Conservation (phyloP, 202 grass and related monocot species). For the Panicum virgatum region DNA sequence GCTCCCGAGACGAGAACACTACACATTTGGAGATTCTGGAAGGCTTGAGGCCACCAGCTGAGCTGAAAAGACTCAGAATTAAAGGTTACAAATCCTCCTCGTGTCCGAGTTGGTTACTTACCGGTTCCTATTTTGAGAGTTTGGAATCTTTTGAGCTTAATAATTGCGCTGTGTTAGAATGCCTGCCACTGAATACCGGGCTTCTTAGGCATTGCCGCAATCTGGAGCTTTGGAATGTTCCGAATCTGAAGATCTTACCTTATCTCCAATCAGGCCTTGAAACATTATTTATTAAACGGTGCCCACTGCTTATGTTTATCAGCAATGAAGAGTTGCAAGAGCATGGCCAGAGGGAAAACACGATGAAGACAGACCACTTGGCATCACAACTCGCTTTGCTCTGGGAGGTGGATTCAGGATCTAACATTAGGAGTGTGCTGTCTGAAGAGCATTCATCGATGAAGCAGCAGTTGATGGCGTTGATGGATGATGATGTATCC, state of each 20-base stretch:
- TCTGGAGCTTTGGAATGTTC: rapidly evolving
- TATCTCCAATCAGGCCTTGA: background rate
- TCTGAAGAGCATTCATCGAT: background rate
- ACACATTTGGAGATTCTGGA: slow-evolving; percentile 27
- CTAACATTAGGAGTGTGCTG: background rate
- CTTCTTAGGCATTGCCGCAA: background rate
- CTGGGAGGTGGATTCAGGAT: background rate
- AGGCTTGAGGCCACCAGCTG: background rate
- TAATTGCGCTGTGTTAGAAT: background rate
- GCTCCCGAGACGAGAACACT: background rate
- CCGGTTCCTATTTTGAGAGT: background rate
- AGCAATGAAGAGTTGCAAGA: background rate
- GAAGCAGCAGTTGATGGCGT: background rate
- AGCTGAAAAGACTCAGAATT: rapidly evolving
- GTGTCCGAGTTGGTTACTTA: slow-evolving; percentile 24
- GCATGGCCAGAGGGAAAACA: background rate
- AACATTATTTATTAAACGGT: rapidly evolving
- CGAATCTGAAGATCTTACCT: background rate
- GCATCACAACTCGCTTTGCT: background rate
- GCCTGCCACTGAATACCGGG: background rate
- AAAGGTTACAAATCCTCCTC: background rate
- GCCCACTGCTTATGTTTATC: slow-evolving; percentile 4
- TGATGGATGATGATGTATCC: background rate
- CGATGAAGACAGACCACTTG: background rate
- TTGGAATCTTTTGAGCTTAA: rapidly evolving